A percentile compares a stretch with the other conserved stretches of the same genome.
These are phyloP conservation scores for Cordia subcordata DNA, from an alignment of 257 asterid genomes.

Conservation along the genomic window DNA sequence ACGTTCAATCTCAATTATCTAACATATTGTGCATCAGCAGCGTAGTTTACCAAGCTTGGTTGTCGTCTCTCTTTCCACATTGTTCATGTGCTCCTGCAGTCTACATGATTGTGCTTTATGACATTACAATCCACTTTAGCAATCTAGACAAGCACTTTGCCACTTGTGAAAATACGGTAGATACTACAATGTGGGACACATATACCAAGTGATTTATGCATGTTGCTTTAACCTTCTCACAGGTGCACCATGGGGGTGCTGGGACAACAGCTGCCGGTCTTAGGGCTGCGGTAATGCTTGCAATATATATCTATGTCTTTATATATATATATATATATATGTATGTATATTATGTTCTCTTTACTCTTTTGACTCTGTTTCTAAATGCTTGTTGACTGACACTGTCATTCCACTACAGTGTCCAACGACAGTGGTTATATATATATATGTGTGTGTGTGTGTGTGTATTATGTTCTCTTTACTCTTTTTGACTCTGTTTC, in stretches of 20 bases:
- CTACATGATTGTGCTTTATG: too few species aligned
- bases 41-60: too few species aligned
- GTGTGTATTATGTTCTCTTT: not conserved
- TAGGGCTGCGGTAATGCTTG: conserved; percentile 71
- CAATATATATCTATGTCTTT: not conserved
- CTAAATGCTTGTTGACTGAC: conserved; percentile 3
- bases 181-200: not conserved
- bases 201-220: not conserved
- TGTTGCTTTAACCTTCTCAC: conserved; percentile 21
- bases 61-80: too few species aligned
- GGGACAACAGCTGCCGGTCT: conserved; percentile 99
- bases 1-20: too few species aligned
- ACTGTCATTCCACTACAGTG: conserved; percentile 43
- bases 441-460: too few species aligned
- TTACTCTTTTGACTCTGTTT: conserved; percentile 2
- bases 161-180: not conserved
- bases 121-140: too few species aligned
- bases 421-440: conserved; percentile 77
- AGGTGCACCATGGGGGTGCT: conserved; percentile 99
- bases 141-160: not conserved
- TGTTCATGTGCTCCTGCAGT: too few species aligned
- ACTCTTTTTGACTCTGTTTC: not conserved
- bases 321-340: too few species aligned
- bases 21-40: too few species aligned
- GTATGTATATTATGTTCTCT: too few species aligned